Percentiles rank a stretch among this genome's conserved stretches.
These are phyloP conservation scores for Gracilariopsis chorda DNA, from an alignment of 23 red algal genomes.

Conservation along the genomic window DNA sequence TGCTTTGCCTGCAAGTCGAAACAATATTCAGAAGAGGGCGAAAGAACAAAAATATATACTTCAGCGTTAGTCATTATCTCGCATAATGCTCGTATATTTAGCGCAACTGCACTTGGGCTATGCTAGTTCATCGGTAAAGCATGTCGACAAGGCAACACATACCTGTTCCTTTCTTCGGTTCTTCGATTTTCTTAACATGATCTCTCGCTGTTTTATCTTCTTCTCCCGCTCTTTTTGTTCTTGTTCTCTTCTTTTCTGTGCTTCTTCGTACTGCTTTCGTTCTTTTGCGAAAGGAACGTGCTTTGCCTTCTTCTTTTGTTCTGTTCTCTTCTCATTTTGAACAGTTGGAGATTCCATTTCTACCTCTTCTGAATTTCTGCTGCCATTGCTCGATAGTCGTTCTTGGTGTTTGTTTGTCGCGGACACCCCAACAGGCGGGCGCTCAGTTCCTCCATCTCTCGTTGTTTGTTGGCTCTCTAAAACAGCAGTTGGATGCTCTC, in stretches of 20 bases:
- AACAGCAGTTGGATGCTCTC: background rate
- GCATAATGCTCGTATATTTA: no score
- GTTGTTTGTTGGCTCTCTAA: background rate
- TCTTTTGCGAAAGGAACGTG: slow-evolving; percentile 45
- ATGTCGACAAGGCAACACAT: background rate
- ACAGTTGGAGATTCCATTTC: background rate
- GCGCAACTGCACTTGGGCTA: no score
- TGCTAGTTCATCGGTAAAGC: background rate
- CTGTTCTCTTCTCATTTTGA: background rate
- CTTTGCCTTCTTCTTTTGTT: background rate
- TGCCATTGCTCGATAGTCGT: background rate
- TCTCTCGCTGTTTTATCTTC: slow-evolving; percentile 36
- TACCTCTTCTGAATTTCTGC: background rate
- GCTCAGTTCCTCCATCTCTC: background rate
- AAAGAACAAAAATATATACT: background rate
- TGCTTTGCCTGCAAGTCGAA: slow-evolving; percentile 23
- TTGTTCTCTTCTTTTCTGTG: background rate
- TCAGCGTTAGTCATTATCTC: background rate
- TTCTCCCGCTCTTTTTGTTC: background rate
- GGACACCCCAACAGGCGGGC: background rate
- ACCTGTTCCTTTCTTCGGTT: slow-evolving; percentile 42
- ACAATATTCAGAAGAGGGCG: background rate
- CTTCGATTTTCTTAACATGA: slow-evolving; percentile 35
- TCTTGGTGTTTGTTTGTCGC: background rate
- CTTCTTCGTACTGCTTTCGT: slow-evolving; percentile 34